A percentile compares a stretch with the other conserved stretches of the same genome.
Evolutionary conservation across 2,329 filamentous ascomycete species (phyloP).

Genomic region (Graphilbum sp.): DNA sequence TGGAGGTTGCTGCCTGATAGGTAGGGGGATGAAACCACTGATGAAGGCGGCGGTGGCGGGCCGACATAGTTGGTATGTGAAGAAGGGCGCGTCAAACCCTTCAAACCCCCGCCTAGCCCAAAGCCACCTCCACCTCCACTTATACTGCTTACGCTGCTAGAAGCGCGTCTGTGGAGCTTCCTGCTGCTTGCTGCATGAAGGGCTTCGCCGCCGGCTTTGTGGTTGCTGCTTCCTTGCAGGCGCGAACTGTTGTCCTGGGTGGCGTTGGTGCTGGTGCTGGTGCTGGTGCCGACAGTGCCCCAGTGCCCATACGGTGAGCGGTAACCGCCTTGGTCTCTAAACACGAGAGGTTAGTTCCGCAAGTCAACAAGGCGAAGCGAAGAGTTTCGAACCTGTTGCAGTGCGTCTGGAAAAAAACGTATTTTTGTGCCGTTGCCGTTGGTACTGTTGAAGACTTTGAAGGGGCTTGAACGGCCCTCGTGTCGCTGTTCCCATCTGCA

Average conservation of each 20-base stretch:
- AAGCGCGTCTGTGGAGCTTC: constrained; percentile 8
- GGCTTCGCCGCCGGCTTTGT: constrained; percentile 5
- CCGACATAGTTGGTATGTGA: constrained; percentile 12
- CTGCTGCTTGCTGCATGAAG: no score
- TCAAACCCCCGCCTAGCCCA: constrained; percentile 9
- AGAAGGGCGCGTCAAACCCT: constrained; percentile 10
- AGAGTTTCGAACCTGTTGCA: constrained; percentile 26
- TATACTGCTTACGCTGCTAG: constrained; percentile 8
- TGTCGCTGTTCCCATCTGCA: neutral
- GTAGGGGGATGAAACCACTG: constrained; percentile 10
- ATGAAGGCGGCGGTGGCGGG: constrained; percentile 8
- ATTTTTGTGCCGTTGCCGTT: constrained; percentile 25
- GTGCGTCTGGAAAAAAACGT: constrained; percentile 41
- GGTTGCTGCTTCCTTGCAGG: constrained; percentile 12
- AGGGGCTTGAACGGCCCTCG: neutral
- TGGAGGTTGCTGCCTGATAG: constrained; percentile 5
- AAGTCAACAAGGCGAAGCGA: constrained; percentile 31
- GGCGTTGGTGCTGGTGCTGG: no score
- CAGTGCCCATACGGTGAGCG: constrained; percentile 40
- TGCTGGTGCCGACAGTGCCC: no score
- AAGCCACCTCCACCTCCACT: constrained; percentile 12
- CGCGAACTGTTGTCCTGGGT: constrained; percentile 35
- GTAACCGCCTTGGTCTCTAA: constrained; percentile 37
- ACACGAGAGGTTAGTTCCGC: no score
- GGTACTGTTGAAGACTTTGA: neutral